Evolutionary conservation across 306 rosid genomes (phyloP).

Genomic region (Inga laurina): DNA sequence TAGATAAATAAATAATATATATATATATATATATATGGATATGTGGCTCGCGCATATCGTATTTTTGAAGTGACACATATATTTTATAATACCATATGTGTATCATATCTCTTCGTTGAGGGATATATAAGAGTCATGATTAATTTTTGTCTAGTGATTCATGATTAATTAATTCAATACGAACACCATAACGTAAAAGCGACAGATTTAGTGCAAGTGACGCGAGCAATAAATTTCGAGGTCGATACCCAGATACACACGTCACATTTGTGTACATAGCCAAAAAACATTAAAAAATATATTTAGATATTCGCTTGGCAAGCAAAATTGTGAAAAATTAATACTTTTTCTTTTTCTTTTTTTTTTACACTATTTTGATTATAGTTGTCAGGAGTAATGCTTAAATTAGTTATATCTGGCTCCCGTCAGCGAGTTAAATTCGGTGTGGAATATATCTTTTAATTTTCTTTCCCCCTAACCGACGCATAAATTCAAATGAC

Average conservation of each 20-base stretch:
- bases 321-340: background rate
- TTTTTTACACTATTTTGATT: conserved; percentile 28
- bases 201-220: conserved; percentile 40
- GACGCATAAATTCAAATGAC: background rate
- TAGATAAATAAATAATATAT: background rate
- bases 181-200: background rate
- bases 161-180: conserved; percentile 14
- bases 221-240: conserved; percentile 4
- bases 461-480: background rate
- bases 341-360: background rate
- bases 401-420: background rate
- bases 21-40: background rate
- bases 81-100: background rate
- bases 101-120: background rate
- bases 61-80: background rate
- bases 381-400: conserved; percentile 19
- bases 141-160: background rate
- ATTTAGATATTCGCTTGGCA: background rate
- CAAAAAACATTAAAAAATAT: background rate
- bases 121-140: conserved; percentile 17
- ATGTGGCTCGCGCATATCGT: background rate
- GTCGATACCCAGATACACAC: conserved; percentile 13
- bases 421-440: conserved; percentile 1
- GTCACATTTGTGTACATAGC: background rate
- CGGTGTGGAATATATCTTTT: conserved; percentile 14